Base-by-base conservation (phyloP, 345 rosid genomes). In the Citrus mangshanensis region DNA sequence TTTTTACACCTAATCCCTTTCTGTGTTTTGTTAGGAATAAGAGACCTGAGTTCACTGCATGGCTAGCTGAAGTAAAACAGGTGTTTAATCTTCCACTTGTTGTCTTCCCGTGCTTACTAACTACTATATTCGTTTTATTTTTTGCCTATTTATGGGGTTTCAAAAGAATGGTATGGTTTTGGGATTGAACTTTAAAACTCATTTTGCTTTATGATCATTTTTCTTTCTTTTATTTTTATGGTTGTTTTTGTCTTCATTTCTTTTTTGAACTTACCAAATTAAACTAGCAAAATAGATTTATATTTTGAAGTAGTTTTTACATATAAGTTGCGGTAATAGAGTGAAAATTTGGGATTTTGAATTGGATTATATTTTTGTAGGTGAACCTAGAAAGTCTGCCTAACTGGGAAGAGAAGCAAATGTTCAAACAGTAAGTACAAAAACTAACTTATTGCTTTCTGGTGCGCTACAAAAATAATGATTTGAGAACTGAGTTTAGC, bases 41-140 rank as follows among this genome's bases (percentile, higher is more conserved):
- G 84, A 92, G 99, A 67, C 99, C 99, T 21, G 99, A 95, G 86
- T 95, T 93, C 87, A 93, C 97, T 70, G 99, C 99, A 75, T 95
- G 99, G 98, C 82, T 95, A 80, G 88, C 89, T 61, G 99, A 95
- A 89, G 93, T 95, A 58, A 95, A 92, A 72, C 89, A 94, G 97
- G 99, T 92, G 81, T 77, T 67, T 66, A 14, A 56, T 70, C 72
- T 51, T 34, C 69, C 7, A 58, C 54, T 25, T 30, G 72, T 54
- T 62, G 35, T 16, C 35, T 24, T 19, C 68, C 34, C 6, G 1
- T 16, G 16, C 18, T 25, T 28, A 61, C 22, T 42, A 4, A 5
- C 4, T 54, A 32, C 32, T 40, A 28, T 37, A 58, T 16, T 40
- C 5, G 22, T 62, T 60, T 27, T 6, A 9, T 72, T 37, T 16